These are phyloP conservation scores for Byssochlamys sp. DNA, from an alignment of 2,329 filamentous ascomycete species.

Conservation along the genomic window DNA sequence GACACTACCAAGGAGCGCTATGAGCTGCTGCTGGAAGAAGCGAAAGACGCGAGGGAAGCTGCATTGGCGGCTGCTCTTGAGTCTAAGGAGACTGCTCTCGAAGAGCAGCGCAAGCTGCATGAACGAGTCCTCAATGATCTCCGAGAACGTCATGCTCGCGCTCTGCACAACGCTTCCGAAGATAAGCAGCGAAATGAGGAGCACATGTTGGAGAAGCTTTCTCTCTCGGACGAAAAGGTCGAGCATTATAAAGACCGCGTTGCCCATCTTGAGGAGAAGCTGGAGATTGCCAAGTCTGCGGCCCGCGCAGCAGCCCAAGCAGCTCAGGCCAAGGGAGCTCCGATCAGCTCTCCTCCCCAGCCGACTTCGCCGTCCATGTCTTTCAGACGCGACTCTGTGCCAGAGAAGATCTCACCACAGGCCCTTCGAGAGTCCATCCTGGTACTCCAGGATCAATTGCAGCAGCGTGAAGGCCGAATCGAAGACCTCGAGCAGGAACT, in stretches of 20 bases:
- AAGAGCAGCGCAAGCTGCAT: constrained; percentile 55
- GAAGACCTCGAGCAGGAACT: constrained; percentile 72
- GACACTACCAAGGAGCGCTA: constrained; percentile 72
- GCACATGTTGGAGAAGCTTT: constrained; percentile 70
- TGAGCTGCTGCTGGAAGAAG: constrained; percentile 76
- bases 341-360: constrained; percentile 28
- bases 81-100: constrained; percentile 43
- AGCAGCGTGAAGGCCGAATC: constrained; percentile 82
- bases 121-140: constrained; percentile 67
- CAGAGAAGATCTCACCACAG: constrained; percentile 86
- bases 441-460: constrained; percentile 90
- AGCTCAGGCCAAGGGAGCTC: constrained; percentile 49
- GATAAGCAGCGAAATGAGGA: constrained; percentile 73
- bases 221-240: constrained; percentile 71
- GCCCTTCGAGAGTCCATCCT: constrained; percentile 91
- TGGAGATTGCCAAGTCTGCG: constrained; percentile 80
- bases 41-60: constrained; percentile 57
- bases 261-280: constrained; percentile 74
- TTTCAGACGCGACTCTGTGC: constrained; percentile 39
- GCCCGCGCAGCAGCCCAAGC: constrained; percentile 73
- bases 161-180: constrained; percentile 63
- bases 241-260: constrained; percentile 80
- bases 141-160: constrained; percentile 63
- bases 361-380: constrained; percentile 40
- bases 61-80: constrained; percentile 47